Conservation (phyloP, 345 rosid species). For the Psidium guajava region DNA sequence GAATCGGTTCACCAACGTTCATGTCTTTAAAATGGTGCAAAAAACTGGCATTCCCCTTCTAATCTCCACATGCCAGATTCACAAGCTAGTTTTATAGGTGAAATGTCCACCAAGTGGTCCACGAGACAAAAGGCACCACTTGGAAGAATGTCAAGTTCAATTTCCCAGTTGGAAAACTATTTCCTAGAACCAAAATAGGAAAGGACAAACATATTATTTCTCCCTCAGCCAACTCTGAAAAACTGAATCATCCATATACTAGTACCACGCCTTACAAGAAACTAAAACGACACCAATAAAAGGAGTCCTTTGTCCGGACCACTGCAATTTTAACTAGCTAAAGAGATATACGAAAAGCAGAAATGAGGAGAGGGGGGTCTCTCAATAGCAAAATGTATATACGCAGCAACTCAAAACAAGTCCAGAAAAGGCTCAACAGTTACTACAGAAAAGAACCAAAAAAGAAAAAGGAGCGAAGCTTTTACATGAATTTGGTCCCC, state of each 20-base stretch:
- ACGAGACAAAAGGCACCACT: neutral
- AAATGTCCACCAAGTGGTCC: neutral
- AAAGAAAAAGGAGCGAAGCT: constrained; percentile 6
- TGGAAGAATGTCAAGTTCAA: neutral
- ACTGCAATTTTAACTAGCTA: neutral
- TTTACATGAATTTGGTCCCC: constrained; percentile 89
- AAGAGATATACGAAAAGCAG: neutral
- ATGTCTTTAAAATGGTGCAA: neutral
- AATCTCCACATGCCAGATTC: neutral
- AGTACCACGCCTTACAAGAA: neutral
- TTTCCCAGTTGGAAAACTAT: neutral
- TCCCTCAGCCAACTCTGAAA: neutral
- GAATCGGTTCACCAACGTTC: neutral
- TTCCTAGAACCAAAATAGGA: neutral
- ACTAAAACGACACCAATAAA: neutral
- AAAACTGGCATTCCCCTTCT: neutral
- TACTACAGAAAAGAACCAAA: neutral
- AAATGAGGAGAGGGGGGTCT: neutral
- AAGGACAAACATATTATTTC: neutral
- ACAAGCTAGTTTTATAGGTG: neutral
- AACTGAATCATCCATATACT: neutral
- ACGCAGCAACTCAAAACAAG: neutral
- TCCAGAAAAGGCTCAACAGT: neutral
- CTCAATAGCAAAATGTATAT: neutral
- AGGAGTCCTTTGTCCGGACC: neutral